Conservation (phyloP, 1,284 basidiomycete species). For the Anthracocystis setariae region DNA sequence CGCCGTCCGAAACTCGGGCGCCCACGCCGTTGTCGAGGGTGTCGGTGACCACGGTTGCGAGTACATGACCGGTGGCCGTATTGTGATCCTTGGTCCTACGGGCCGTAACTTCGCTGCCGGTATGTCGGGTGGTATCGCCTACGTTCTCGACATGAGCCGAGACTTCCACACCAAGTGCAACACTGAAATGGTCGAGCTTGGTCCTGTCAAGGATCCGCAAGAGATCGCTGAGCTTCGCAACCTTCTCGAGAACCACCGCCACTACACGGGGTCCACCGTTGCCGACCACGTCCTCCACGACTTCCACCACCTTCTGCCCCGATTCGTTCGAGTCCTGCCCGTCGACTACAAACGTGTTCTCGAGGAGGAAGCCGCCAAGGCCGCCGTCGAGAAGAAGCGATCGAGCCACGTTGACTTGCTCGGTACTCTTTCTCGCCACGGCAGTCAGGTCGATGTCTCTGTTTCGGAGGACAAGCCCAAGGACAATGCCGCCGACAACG, state of each 20-base stretch:
- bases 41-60: conserved; percentile 61
- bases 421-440: conserved; percentile 63
- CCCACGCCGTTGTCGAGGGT: conserved; percentile 64
- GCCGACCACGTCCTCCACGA: conserved; percentile 64
- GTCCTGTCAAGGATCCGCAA: conserved; percentile 60
- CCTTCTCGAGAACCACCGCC: conserved; percentile 65
- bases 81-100: conserved; percentile 58
- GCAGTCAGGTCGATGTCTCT: conserved; percentile 59
- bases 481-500: conserved; percentile 41
- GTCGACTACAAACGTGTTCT: conserved; percentile 65
- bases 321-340: conserved; percentile 66
- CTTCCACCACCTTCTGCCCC: conserved; percentile 64
- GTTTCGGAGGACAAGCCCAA: conserved; percentile 43
- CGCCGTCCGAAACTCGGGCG: conserved; percentile 65
- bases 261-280: conserved; percentile 64
- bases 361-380: conserved; percentile 65
- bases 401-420: conserved; percentile 66
- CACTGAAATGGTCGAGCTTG: conserved; percentile 64
- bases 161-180: conserved; percentile 63
- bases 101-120: conserved; percentile 61
- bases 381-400: conserved; percentile 65
- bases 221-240: conserved; percentile 66
- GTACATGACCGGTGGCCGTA: conserved; percentile 61
- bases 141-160: conserved; percentile 65
- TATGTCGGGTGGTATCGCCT: conserved; percentile 63